Evolutionary conservation across 176 grass and related monocot species (phyloP), one percentile per base, ranked within the genome.

Genomic region (Zoysia pacifica): DNA sequence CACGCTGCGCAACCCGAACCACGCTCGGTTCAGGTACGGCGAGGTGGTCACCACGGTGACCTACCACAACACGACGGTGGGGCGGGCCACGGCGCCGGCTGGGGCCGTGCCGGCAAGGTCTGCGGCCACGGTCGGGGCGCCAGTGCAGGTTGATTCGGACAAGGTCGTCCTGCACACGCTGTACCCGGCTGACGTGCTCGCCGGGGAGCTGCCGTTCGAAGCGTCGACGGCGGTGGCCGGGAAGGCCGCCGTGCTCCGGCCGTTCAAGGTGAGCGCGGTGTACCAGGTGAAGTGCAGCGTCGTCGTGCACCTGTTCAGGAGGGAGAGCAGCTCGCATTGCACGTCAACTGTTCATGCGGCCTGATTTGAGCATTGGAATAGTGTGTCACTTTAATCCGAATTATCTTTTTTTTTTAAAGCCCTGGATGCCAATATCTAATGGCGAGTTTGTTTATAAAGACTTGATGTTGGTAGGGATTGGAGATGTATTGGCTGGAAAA

Each of bases 1-100:
- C 68, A 44, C 62, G 14, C n/a, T 91, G 69, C 72, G 74, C 74
- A 91, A 94, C 70, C 93, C 82, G 5, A 90, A 82, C 83, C 89
- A 78, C 80, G 89, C 74, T 5, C 65, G 68, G 7, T 91, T 88
- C 81, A 54, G 81, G 60, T 86, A 87, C 84, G 62, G 78, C 67
- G 67, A 19, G 55, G 70, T 62, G 55, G 77, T 79, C 49, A 87
- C 84, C 2, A 59, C 62, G 19, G 20, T 91, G 48, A 79, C 48
- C 35, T 94, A 91, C 81, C 89, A 67, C 11, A 81, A 84, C 19
- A 50, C 68, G 14, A 19, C 66, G 10, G 93, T 91, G 3, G 93
- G 89, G 51, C 15, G 42, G 38, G 79, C 89, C 0, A 60, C 56
- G 6, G 67, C 80, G 48, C 65, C 77, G 2, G 84, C 43, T 1